Evolutionary conservation across 2,329 filamentous ascomycete species (phyloP), one percentile per base, ranked within the genome.

Genomic region (Penicillium sp.): DNA sequence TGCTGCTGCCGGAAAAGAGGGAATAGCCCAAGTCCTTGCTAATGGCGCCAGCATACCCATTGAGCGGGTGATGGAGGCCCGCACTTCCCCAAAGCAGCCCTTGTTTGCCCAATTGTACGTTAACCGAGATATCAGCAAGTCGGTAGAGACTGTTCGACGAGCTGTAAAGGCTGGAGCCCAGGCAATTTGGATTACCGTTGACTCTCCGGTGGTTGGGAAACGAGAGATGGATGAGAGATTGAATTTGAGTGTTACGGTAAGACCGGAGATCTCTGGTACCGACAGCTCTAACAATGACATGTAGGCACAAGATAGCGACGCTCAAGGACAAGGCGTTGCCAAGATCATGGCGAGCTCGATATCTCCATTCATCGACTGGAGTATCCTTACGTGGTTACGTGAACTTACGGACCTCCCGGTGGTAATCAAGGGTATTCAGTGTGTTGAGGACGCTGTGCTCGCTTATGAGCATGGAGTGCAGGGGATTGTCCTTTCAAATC

Each of bases 401-500:
- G 53, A 67, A 16, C 67, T 76, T 16, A 72, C 69, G n/a, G 56
- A 64, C 11, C 65, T 76, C 14, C 69, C 75, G 26, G 58, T 76
- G 1, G 73, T 75, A 6, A 66, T 77, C 16, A 77, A 77, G 47
- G 74, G 74, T 0, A 69, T 85, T 19, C 76, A 82, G 54, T 78
- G 78, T 45, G 76, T 78, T 1, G 78, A 80, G 16, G 83, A 85
- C 56, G 81, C 81, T 0, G 69, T 75, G 27, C 61, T 78, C 19
- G 82, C 82, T 0, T 73, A 78, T 11, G 56, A 75, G 54, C 57
- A 76, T 50, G 80, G 81, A 0, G 74, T 78, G 3, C 76, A 82
- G 46, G 83, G 81, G 0, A 70, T 76, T 9, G 65, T 76, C 1
- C 63, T 77, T 0, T 72, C 69, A 1, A 77, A 76, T 23, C 74